Base-by-base conservation (phyloP, 2,329 filamentous ascomycete species). In the Orbilia oligospora region DNA sequence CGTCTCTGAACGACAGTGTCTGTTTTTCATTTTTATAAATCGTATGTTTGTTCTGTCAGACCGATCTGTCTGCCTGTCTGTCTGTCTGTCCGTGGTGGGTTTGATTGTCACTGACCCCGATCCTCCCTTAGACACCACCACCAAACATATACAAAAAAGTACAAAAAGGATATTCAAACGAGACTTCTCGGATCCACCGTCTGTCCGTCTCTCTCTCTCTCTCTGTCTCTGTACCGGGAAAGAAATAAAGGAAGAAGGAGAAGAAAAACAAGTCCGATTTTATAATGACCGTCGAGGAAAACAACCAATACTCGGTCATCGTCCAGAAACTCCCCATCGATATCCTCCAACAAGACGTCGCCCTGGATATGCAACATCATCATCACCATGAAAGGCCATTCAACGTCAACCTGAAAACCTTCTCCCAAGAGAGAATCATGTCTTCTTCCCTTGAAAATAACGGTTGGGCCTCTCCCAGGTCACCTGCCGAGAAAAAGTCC, bases 201-300 rank as follows among this genome's bases (percentile, higher is more conserved):
- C 44, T 6, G 22, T 41, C 38, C 44, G 18, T 36, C 33, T 8
- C 9, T 9, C 9, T 36, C 44, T 20, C 5, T 10, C n/a, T 2
- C 1, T n/a, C n/a, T n/a, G n/a, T n/a, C n/a, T n/a, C n/a, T n/a
- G n/a, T n/a, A n/a, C n/a, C n/a, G n/a, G n/a, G n/a, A n/a, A n/a
- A n/a, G n/a, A n/a, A n/a, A n/a, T n/a, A 48, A 9, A 48, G 5
- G 44, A 48, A 46, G 5, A 46, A n/a, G 16, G 18, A 46, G 16
- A 48, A 22, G 18, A 2, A 16, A 16, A n/a, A 22, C 6, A n/a
- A 10, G 4, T 22, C 4, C 3, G 10, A 48, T 48, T 6, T 9
- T 20, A 48, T 48, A 66, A 77, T 77, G 72, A 77, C 72, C 67
- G 61, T 77, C 72, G 72, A 77, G 61, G 72, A 77, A 51, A 64